Percentiles rank a stretch among this genome's conserved stretches.
Evolutionary conservation across 2,329 filamentous ascomycete species (phyloP).

Genomic region (Cladosporium sp.): DNA sequence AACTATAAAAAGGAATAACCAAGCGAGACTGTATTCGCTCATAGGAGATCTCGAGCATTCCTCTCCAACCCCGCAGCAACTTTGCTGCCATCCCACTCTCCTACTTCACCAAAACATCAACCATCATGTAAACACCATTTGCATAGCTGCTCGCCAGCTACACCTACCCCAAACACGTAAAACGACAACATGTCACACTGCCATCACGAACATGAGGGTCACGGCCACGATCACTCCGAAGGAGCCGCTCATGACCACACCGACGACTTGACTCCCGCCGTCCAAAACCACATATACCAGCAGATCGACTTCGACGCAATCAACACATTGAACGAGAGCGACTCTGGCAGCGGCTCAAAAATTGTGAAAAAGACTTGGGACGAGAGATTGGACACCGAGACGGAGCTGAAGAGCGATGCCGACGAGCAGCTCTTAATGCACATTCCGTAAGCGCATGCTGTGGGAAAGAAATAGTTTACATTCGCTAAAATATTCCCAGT

Average conservation of each 20-base stretch:
- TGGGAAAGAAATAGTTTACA: background rate
- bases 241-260: constrained; percentile 73
- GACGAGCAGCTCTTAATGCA: constrained; percentile 94
- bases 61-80: background rate
- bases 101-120: background rate
- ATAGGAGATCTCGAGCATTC: background rate
- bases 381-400: constrained; percentile 64
- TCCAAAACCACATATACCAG: constrained; percentile 86
- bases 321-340: constrained; percentile 76
- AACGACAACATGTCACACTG: constrained; percentile 41
- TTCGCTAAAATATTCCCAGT: constrained; percentile 40
- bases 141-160: constrained; percentile 7
- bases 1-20: too few species aligned
- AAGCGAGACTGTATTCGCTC: too few species aligned
- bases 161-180: background rate
- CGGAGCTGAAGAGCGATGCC: constrained; percentile 76
- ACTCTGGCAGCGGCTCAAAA: constrained; percentile 61
- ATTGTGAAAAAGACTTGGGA: constrained; percentile 89
- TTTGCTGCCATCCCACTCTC: background rate
- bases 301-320: constrained; percentile 87
- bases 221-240: constrained; percentile 49
- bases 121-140: constrained; percentile 8
- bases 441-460: constrained; percentile 62
- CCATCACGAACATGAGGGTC: constrained; percentile 43
- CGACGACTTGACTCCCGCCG: constrained; percentile 85